Percentiles rank a stretch among this genome's conserved stretches.
phyloP scores from a whole-genome alignment of 208 protist genomes.

The Leishmania braziliensis region DNA sequence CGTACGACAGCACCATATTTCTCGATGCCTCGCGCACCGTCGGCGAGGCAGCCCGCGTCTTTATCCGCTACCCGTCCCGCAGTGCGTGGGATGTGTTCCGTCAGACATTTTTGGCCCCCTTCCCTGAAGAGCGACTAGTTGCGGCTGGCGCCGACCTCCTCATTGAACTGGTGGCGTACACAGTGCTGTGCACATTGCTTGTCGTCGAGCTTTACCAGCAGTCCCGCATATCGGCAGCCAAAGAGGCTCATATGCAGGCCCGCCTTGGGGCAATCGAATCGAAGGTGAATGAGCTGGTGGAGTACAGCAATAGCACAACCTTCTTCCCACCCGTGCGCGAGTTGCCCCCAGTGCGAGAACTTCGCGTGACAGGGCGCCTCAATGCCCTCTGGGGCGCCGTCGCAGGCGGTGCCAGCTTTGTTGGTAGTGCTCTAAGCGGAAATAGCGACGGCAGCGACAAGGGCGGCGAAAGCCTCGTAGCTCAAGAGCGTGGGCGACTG shows the following conservation, averaged over 20 bases:
- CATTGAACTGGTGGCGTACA: constrained; percentile 79
- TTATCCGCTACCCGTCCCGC: constrained; percentile 71
- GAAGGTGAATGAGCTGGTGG: constrained; percentile 79
- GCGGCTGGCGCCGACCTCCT: constrained; percentile 77
- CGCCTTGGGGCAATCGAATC: constrained; percentile 72
- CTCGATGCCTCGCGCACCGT: constrained; percentile 47
- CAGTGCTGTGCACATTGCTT: constrained; percentile 61
- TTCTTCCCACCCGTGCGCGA: constrained; percentile 30
- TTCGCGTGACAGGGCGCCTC: constrained; percentile 38
- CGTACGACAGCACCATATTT: constrained; percentile 61
- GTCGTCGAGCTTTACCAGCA: constrained; percentile 68
- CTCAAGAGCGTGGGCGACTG: constrained; percentile 17
- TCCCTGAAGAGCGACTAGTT: constrained; percentile 74
- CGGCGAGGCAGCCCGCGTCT: constrained; percentile 60
- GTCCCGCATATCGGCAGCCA: constrained; percentile 45
- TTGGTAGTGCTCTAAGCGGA: constrained; percentile 9
- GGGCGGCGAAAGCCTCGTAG: not conserved
- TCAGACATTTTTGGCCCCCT: constrained; percentile 64
- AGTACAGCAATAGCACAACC: constrained; percentile 26
- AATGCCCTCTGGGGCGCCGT: constrained; percentile 35
- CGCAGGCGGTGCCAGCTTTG: constrained; percentile 16
- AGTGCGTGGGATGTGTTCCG: constrained; percentile 79
- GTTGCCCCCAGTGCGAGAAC: constrained; percentile 42
- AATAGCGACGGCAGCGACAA: not conserved
- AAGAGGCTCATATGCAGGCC: constrained; percentile 58